These are phyloP conservation scores for Penicillium sp. DNA, from an alignment of 2,329 filamentous ascomycete genomes.

Conservation along the genomic window DNA sequence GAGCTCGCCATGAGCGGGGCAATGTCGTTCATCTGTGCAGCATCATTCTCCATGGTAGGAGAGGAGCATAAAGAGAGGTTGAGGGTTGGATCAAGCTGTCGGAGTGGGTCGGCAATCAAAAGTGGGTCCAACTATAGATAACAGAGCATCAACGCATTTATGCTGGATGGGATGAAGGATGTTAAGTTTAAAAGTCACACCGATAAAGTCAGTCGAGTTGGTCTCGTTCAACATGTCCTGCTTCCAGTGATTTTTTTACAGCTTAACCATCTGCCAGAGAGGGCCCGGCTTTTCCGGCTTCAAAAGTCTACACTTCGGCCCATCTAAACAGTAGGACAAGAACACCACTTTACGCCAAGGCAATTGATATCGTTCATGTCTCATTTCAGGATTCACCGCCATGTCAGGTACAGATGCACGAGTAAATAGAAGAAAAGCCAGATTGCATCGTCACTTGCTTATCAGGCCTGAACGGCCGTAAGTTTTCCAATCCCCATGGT, in stretches of 20 bases:
- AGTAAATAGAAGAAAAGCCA: conserved; percentile 5
- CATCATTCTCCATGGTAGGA: conserved; percentile 14
- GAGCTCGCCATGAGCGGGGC: conserved; percentile 9
- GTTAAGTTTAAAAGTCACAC: no score
- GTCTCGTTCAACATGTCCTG: no score
- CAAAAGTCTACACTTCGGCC: not conserved
- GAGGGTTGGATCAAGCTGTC: conserved; percentile 1
- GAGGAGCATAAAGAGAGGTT: not conserved
- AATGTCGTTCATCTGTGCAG: conserved; percentile 1
- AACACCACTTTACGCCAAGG: not conserved
- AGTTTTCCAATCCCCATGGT: not conserved
- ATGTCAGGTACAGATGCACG: conserved; percentile 14
- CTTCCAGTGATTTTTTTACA: no score
- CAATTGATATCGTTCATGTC: conserved; percentile 15
- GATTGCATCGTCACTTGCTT: conserved; percentile 2
- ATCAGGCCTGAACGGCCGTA: not conserved
- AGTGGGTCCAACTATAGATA: conserved; percentile 22
- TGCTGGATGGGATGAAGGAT: not conserved
- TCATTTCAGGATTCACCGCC: conserved; percentile 15
- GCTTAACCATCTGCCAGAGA: no score
- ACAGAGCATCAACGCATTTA: not conserved
- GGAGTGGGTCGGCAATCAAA: conserved; percentile 14
- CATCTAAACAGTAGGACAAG: no score
- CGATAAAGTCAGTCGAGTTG: no score
- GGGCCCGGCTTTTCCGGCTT: no score